phyloP scores from a whole-genome alignment of 306 rosid species.

The Leucaena leucocephala region DNA sequence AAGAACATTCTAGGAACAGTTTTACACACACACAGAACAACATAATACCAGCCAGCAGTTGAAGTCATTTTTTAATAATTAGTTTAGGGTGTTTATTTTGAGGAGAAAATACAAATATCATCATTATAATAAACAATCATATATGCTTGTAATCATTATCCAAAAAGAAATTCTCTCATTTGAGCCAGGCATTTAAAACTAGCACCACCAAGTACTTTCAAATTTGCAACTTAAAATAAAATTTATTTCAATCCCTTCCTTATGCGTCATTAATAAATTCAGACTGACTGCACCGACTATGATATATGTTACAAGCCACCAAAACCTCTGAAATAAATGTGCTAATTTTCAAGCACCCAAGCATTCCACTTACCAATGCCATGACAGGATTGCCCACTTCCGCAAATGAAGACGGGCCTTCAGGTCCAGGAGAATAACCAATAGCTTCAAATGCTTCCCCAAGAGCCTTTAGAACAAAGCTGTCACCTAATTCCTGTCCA shows the following conservation, averaged over 20 bases:
- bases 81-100: constrained; percentile 12
- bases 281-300: neutral
- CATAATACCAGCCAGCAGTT: constrained; percentile 21
- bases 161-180: neutral
- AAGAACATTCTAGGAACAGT: constrained; percentile 25
- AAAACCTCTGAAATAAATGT: constrained; percentile 13
- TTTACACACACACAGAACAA: neutral
- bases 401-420: constrained; percentile 57
- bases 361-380: constrained; percentile 71
- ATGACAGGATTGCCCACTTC: constrained; percentile 80
- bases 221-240: neutral
- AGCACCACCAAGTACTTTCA: constrained; percentile 4
- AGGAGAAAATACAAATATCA: constrained; percentile 10
- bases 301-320: constrained; percentile 5
- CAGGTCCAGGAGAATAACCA: constrained; percentile 59
- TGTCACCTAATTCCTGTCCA: constrained; percentile 46
- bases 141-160: neutral
- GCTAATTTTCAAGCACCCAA: neutral
- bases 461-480: constrained; percentile 59
- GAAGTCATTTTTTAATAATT: constrained; percentile 25
- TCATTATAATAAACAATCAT: neutral
- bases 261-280: neutral
- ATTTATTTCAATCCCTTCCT: constrained; percentile 8
- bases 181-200: constrained; percentile 9
- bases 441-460: constrained; percentile 72